Evolutionary conservation across 169 alveolate species (phyloP).

Genomic region (Eimeria brunetti): DNA sequence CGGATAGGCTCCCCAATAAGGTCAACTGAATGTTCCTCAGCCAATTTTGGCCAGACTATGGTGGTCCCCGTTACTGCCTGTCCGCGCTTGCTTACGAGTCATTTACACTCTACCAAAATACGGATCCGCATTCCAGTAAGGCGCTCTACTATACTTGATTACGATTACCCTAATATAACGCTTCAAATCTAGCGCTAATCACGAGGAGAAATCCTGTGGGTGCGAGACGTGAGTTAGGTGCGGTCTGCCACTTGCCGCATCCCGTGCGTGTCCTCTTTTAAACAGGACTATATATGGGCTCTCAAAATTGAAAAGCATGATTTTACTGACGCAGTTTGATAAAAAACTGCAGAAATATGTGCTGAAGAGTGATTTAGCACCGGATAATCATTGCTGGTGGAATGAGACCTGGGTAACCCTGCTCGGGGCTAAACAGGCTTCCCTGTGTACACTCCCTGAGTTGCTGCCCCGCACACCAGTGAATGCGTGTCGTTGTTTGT

Average conservation of each 20-base stretch:
- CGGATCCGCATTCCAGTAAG: not conserved
- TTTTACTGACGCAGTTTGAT: not conserved
- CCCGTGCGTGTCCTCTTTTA: not conserved
- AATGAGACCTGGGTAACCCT: not conserved
- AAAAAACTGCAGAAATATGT: not conserved
- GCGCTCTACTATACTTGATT: not conserved
- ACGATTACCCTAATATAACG: not conserved
- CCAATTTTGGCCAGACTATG: no score
- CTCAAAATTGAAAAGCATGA: not conserved
- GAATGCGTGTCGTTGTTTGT: not conserved
- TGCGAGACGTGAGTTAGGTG: constrained; percentile 54
- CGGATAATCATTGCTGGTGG: not conserved
- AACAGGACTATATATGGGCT: not conserved
- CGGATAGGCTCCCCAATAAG: no score
- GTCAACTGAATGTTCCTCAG: no score
- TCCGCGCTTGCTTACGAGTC: no score
- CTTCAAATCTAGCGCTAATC: not conserved
- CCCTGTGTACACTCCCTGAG: not conserved
- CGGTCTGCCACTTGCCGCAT: not conserved
- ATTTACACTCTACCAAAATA: not conserved
- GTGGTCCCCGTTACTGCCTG: no score
- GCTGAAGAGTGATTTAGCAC: not conserved
- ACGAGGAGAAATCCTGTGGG: not conserved
- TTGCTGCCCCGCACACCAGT: not conserved
- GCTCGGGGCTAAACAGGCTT: constrained; percentile 30